A percentile compares a stretch with the other conserved stretches of the same genome.
These are phyloP conservation scores for Calonectria crousiana DNA, from an alignment of 2,329 filamentous ascomycete species.

Conservation along the genomic window DNA sequence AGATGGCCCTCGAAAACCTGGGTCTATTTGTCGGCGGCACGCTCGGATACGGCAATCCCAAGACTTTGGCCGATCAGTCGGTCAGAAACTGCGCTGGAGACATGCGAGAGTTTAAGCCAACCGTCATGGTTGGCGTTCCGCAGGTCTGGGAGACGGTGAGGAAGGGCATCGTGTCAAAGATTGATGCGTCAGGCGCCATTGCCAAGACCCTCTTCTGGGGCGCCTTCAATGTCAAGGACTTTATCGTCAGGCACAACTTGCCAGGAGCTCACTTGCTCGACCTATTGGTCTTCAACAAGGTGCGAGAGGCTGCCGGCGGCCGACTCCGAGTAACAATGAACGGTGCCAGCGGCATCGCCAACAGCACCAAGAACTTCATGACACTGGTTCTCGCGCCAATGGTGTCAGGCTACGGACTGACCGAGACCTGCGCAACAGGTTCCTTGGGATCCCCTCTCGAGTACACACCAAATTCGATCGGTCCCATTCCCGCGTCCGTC, in stretches of 20 bases:
- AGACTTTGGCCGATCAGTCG: conserved; percentile 86
- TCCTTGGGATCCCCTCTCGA: conserved; percentile 83
- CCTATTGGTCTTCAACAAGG: conserved; percentile 86
- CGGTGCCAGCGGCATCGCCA: conserved; percentile 91
- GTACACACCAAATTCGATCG: conserved; percentile 82
- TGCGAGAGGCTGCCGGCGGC: conserved; percentile 90
- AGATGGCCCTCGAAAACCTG: conserved; percentile 93
- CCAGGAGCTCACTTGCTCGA: conserved; percentile 82
- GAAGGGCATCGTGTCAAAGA: conserved; percentile 87
- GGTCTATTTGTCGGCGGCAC: conserved; percentile 89
- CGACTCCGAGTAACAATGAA: conserved; percentile 90
- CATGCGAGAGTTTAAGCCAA: conserved; percentile 89
- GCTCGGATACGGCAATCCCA: conserved; percentile 90
- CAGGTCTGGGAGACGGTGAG: conserved; percentile 97
- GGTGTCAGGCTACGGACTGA: conserved; percentile 93
- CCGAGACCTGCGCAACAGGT: conserved; percentile 88
- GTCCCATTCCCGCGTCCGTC: conserved; percentile 79
- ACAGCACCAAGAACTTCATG: conserved; percentile 88
- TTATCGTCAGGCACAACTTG: conserved; percentile 68
- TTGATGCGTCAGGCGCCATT: conserved; percentile 76
- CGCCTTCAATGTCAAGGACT: conserved; percentile 69
- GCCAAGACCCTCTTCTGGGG: conserved; percentile 82
- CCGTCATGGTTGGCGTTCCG: conserved; percentile 91
- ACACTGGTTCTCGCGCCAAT: conserved; percentile 93
- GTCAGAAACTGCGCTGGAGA: conserved; percentile 93